Percentiles rank a stretch among this genome's conserved stretches.
phyloP scores from a whole-genome alignment of 352 stramenopile genomes.

The Globisporangium okanoganense region DNA sequence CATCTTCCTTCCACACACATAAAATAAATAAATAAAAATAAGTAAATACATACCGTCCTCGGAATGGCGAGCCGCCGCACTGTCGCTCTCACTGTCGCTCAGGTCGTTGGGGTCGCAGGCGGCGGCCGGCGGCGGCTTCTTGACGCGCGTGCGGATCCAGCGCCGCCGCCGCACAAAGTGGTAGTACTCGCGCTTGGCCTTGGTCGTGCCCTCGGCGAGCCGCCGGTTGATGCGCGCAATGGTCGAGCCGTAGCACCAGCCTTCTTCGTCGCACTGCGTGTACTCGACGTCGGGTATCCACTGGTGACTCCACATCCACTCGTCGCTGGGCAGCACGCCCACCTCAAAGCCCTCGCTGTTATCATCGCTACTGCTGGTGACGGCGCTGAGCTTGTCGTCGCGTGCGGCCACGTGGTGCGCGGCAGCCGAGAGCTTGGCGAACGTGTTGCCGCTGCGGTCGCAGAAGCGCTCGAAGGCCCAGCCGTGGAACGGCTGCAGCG shows the following conservation, averaged over 20 bases:
- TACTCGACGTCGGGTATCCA: conserved; percentile 77
- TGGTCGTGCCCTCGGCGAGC: conserved; percentile 70
- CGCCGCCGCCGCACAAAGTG: conserved; percentile 72
- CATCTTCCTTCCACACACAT: too few relatives aligned
- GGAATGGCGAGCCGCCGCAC: too few relatives aligned
- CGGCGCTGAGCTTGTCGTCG: conserved; percentile 52
- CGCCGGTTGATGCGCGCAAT: conserved; percentile 81
- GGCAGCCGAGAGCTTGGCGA: conserved; percentile 45
- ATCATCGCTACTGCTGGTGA: conserved; percentile 23
- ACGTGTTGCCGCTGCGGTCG: conserved; percentile 74
- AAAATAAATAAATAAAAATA: too few relatives aligned
- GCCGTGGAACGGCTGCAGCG: conserved; percentile 76
- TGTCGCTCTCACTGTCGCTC: background rate
- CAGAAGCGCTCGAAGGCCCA: conserved; percentile 80
- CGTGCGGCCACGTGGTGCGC: conserved; percentile 33
- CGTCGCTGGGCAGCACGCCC: conserved; percentile 48
- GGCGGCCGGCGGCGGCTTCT: conserved; percentile 35
- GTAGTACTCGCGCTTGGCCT: conserved; percentile 70
- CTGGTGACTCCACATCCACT: conserved; percentile 83
- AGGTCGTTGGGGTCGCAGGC: too few relatives aligned
- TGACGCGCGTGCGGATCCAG: conserved; percentile 79
- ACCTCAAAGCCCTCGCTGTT: conserved; percentile 42
- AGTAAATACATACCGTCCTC: too few relatives aligned
- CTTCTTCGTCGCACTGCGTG: conserved; percentile 80
- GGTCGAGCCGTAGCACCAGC: conserved; percentile 83